phyloP scores from a whole-genome alignment of 2,329 filamentous ascomycete species.

The Diaporthe ilicicola region DNA sequence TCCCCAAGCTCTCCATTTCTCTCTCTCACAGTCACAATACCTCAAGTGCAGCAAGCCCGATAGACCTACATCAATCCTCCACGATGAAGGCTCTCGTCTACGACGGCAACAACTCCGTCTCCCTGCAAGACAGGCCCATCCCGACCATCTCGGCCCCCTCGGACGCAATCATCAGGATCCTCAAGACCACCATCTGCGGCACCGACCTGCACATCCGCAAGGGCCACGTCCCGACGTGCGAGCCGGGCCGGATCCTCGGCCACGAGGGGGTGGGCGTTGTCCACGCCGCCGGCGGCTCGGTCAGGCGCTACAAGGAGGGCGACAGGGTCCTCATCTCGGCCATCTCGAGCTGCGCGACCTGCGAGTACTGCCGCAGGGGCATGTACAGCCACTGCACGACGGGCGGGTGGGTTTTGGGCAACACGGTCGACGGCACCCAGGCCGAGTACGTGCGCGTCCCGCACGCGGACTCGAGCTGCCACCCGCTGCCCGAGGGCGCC shows the following conservation, averaged over 20 bases:
- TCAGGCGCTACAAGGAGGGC: slow-evolving; percentile 56
- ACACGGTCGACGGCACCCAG: slow-evolving; percentile 61
- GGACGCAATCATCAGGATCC: slow-evolving; percentile 59
- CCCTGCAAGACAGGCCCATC: slow-evolving; percentile 50
- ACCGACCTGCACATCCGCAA: slow-evolving; percentile 65
- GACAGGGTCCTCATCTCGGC: slow-evolving; percentile 61
- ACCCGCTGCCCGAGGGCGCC: slow-evolving; percentile 51
- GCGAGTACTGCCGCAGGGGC: slow-evolving; percentile 57
- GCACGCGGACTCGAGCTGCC: slow-evolving; percentile 57
- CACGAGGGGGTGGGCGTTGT: slow-evolving; percentile 63
- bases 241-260: slow-evolving; percentile 56
- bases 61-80: slow-evolving; percentile 24
- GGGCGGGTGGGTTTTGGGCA: slow-evolving; percentile 64
- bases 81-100: slow-evolving; percentile 59
- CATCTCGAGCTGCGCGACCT: slow-evolving; percentile 60
- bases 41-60: background rate
- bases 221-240: slow-evolving; percentile 59
- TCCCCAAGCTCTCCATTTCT: background rate
- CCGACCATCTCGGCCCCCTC: slow-evolving; percentile 51
- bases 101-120: slow-evolving; percentile 43
- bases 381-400: slow-evolving; percentile 62
- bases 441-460: slow-evolving; percentile 65
- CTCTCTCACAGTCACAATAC: background rate
- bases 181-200: slow-evolving; percentile 60
- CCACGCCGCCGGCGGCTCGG: slow-evolving; percentile 52